Evolutionary conservation across 2,329 filamentous ascomycete species (phyloP).

Genomic region (Colletotrichum karsti): DNA sequence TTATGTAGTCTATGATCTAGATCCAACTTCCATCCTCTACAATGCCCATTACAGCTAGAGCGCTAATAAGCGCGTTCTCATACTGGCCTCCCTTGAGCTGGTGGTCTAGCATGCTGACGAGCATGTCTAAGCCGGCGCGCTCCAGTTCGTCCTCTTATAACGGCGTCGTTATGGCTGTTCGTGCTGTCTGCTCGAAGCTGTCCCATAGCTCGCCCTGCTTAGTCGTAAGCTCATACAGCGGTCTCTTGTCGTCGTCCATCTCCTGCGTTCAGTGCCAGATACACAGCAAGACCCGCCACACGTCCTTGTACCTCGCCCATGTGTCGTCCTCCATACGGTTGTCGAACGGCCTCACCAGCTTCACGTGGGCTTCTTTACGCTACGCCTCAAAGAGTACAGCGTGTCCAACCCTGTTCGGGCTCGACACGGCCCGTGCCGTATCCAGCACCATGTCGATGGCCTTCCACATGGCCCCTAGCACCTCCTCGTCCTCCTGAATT

Average conservation of each 20-base stretch:
- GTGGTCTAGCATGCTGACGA: not conserved
- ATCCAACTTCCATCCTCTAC: slow-evolving; percentile 14
- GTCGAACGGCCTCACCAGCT: slow-evolving; percentile 10
- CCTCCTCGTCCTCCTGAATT: slow-evolving; percentile 3
- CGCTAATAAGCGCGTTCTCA: not conserved
- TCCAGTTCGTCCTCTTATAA: not conserved
- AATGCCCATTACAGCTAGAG: not conserved
- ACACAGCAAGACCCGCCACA: slow-evolving; percentile 1
- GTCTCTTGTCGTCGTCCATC: not conserved
- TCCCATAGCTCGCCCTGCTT: not conserved
- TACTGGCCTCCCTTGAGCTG: not conserved
- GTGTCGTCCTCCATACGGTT: slow-evolving; percentile 22
- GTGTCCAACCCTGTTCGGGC: not conserved
- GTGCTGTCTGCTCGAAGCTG: not conserved
- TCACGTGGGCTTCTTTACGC: not conserved
- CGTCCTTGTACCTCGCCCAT: slow-evolving; percentile 18
- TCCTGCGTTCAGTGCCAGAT: slow-evolving; percentile 1
- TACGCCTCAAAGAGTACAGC: slow-evolving; percentile 19
- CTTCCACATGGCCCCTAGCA: slow-evolving; percentile 3
- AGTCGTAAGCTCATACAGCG: not conserved
- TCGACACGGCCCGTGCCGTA: not conserved
- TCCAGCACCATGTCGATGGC: not conserved
- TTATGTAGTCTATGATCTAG: slow-evolving; percentile 13
- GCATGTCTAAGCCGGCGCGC: not conserved
- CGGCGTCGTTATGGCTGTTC: no score